Evolutionary conservation across 2,329 filamentous ascomycete genomes (phyloP).

Genomic region (Elsinoe necatrix): DNA sequence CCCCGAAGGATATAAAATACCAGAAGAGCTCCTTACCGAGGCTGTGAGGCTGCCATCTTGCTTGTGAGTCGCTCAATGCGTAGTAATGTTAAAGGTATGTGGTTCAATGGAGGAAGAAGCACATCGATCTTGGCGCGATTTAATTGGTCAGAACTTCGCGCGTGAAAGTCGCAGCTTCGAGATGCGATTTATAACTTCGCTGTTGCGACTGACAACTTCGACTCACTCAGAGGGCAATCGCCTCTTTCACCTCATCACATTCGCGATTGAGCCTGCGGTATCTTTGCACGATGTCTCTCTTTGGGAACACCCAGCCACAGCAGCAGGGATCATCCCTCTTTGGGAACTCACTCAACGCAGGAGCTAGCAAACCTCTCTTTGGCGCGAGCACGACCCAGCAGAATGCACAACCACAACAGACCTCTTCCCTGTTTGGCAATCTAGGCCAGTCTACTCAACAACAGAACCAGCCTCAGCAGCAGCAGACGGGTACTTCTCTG

Average conservation of each 20-base stretch:
- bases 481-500: slow-evolving; percentile 30
- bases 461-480: slow-evolving; percentile 32
- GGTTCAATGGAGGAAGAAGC: slow-evolving; percentile 7
- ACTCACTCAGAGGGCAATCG: neutral
- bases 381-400: slow-evolving; percentile 17
- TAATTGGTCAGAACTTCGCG: slow-evolving; percentile 6
- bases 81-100: slow-evolving; percentile 18
- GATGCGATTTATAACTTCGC: neutral
- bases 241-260: neutral
- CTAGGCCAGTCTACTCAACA: slow-evolving; percentile 23
- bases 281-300: slow-evolving; percentile 31
- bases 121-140: neutral
- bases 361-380: slow-evolving; percentile 18
- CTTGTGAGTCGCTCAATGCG: slow-evolving; percentile 24
- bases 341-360: slow-evolving; percentile 12
- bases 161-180: neutral
- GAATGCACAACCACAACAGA: slow-evolving; percentile 24
- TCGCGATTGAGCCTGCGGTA: neutral
- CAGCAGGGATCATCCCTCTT: slow-evolving; percentile 21
- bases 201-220: neutral
- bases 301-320: slow-evolving; percentile 25
- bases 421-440: slow-evolving; percentile 25
- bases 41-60: slow-evolving; percentile 54
- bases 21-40: slow-evolving; percentile 41
- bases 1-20: slow-evolving; percentile 16